Evolutionary conservation across 2,329 filamentous ascomycete species (phyloP), one percentile per base, ranked within the genome.

Genomic region (Bisporella sp.): DNA sequence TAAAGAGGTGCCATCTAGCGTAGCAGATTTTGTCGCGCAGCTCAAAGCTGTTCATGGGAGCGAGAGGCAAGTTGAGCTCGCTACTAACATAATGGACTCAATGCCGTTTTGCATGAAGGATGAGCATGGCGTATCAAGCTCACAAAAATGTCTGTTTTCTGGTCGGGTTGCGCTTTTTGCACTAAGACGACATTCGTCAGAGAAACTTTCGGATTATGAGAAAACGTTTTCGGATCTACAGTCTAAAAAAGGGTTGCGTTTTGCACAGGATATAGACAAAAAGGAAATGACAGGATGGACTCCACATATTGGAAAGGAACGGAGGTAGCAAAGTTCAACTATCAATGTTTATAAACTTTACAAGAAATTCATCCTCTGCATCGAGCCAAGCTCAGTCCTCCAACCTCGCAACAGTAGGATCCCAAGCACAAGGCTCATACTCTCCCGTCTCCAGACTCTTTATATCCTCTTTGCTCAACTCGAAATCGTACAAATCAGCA

Each of bases 371-470:
- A 28, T 6, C 30, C 1, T 21, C 13, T 5, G 6, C 4, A 28
- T 29, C 30, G 30, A 11, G 30, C 9, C 11, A 11, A 21, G 11
- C 32, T 31, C 29, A 32, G 37, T 29, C 42, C 13, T 12, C 30
- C n/a, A 30, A 9, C 13, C 3, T 21, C 21, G 21, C 21, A 21
- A 21, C 64, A 2, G 76, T 74, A 2, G 79, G 79, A 59, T 82
- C 77, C 79, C 79, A 82, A 42, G 71, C 69, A 55, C 75, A 73
- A 5, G 75, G 74, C n/a, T 69, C 67, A 54, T 82, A 81, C 51
- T 77, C 73, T 2, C 66, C 66, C 1, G 74, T 77, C 50, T 75
- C 70, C 29, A 82, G 56, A 43, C 65, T 68, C 48, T 70, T 68
- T 51, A 81, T 69, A 52, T 82, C 78, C 42, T 74, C 74, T n/a